Base-by-base conservation (phyloP, 768 basidiomycete genomes). In the Hysterangium stoloniferum region DNA sequence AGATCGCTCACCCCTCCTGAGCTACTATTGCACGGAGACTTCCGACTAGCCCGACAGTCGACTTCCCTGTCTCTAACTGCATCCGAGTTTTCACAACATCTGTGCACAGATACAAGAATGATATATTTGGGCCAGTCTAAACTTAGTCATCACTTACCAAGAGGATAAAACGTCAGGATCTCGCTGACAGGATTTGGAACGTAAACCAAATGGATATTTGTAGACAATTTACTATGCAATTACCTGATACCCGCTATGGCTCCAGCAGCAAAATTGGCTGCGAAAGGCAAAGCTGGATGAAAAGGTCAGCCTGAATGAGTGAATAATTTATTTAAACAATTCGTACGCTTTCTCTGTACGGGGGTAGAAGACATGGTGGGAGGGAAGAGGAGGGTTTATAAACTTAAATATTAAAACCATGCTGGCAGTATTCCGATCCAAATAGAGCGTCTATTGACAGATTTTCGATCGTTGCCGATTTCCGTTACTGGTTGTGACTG, bases 21-120 rank as follows among this genome's bases (percentile, higher is more conserved):
- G 76, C 81, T 22, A 99, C 70, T 62, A 99, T 98, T 12, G 81
- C 74, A 52, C 71, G 72, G 67, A 99, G 83, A 27, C 80, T 89
- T 37, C 89, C 86, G 20, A 96, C 72, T 59, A 98, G 77, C 5
- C 93, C 88, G 52, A 78, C 72, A 38, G 77, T 66, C 31, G 74
- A 68, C 68, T 86, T 89, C 3, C 90, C 90, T 4, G 83, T 87
- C 64, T 88, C 86, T n/a, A 99, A 75, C 64, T 99, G 96, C 82
- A 97, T 94, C 24, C 96, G 88, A 19, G 96, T 99, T 71, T 99
- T 97, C 63, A 97, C 92, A 7, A 51, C 49, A 51, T 51, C 88
- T 92, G 62, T 34, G 19, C 17, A 11, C 24, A 24, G 33, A 17
- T 22, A 19, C 20, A 31, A 22, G 3, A 37, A 8, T 17, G 33